Evolutionary conservation across 2,329 filamentous ascomycete genomes (phyloP), one percentile per base, ranked within the genome.

Genomic region (Sarocladium strictum): DNA sequence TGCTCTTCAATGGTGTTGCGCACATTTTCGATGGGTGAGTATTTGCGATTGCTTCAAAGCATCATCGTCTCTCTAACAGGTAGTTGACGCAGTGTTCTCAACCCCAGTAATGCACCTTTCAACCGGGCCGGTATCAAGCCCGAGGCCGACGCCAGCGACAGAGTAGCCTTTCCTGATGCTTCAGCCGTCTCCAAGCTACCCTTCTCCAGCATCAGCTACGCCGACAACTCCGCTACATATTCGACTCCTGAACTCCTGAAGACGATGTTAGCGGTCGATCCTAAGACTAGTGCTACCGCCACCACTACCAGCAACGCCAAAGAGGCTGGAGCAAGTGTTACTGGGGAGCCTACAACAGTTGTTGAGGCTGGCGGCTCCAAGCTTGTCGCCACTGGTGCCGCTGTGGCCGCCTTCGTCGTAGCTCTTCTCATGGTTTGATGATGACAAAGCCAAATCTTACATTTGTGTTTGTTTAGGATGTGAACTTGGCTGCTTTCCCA

Each of bases 1-100:
- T 70, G 15, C 47, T 68, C 1, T 62, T 57, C 41, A 70, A 69
- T 32, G 66, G 67, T 35, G 60, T 70, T 10, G 67, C 64, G 7
- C 67, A 70, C 35, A 59, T 63, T 29, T 64, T 69, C 47, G 67
- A 69, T 29, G 58, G 58, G 65, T 66, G 29, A 55, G 60, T 55
- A 15, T 7, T n/a, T 2, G 9, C 0, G 1, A 4, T 2, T 2
- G 10, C 3, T 2, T 7, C 3, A 23, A 9, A 52, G n/a, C n/a
- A n/a, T n/a, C n/a, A n/a, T n/a, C n/a, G n/a, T n/a, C n/a, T n/a
- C n/a, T 1, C 57, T 62, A 9, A 61, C 5, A 14, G 6, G 2
- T 10, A 11, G 12, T 1, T n/a, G n/a, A n/a, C 14, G 7, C 41
- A 67, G 64, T 52, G 64, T 67, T 0, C 52, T 67, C 32, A 64